Evolutionary conservation across 2,329 filamentous ascomycete genomes (phyloP), one percentile per base, ranked within the genome.

Genomic region (Ophiocordyceps camponoti-saundersi): DNA sequence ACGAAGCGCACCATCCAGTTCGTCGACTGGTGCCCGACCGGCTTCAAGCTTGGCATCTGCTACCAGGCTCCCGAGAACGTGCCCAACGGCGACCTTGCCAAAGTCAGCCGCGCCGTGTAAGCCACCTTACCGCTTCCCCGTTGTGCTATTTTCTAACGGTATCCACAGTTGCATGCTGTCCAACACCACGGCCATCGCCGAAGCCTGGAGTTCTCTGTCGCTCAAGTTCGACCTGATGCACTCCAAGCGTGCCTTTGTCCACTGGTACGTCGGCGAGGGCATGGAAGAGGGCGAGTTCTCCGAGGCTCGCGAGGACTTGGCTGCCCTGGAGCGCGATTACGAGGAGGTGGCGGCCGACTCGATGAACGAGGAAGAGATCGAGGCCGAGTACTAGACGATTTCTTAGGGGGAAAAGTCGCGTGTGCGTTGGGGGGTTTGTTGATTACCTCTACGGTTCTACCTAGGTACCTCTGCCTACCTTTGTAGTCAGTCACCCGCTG

Each of bases 231-330:
- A 98, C 64, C 86, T 98, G 66, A 98, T 98, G 92, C 95, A 96
- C 82, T 93, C 87, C 68, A 98, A 98, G 84, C 92, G 92, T 75
- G 92, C 92, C 52, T 98, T 98, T 72, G 92, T 98, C 55, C 92
- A 98, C 74, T 98, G 92, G 92, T 98, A 96, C 62, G 92, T 98
- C 64, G 92, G 92, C 73, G 92, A 96, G 77, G 92, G 92, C 80
- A 98, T 98, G 92, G 92, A 98, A 78, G 92, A 98, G 70, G 92
- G 92, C 69, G 92, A 98, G 72, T 98, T 98, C 80, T 94, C 87
- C 48, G 92, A 98, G 77, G 92, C 92, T 54, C 89, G 92, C 67
- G 92, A 98, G 74, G 92, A 98, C 72, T 74, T 98, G 67, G 92
- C 92, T 66, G 92, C 92, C 58, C 79, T 98, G 53, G 92, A 98